Base-by-base conservation (phyloP, 345 rosid species). In the Brassica juncea region DNA sequence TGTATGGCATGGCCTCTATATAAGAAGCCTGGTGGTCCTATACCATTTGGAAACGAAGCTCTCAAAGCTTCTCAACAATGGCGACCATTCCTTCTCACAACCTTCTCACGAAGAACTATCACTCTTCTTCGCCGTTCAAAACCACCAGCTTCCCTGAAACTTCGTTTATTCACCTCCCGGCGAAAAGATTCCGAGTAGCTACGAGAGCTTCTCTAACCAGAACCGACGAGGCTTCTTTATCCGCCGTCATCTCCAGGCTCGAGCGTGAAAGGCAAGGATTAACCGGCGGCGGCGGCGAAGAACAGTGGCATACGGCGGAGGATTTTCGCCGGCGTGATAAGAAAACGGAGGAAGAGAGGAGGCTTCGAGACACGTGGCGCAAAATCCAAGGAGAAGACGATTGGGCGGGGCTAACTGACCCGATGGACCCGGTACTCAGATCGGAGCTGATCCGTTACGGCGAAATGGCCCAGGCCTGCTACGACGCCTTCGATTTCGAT, bases 381-480 rank as follows among this genome's bases (percentile, higher is more conserved):
- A 87, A 92, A 78, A 85, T 92, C 80, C 94, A 94, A 62, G 98
- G 98, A 23, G 68, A 87, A 74, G 90, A 89, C 15, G 96, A 89
- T 37, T 89, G 98, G 97, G 84, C 73, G 1, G 94, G 91, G 63
- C 30, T 92, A 80, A 83, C 91, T 15, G 96, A 94, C 34, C 97
- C 96, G 0, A 83, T 92, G 83, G 94, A 94, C 54, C 93, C 94
- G 12, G 81, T 90, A 31, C 66, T 94, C 1, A 86, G 97, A 37
- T 84, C 97, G 4, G 98, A 94, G 66, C 84, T 94, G 4, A 88
- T 94, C 67, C 91, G 94, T 2, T 94, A 92, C 75, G 98, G 98
- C 6, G 98, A 94, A 86, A 86, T 92, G 93, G 92, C 96, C 0
- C 93, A 90, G 15, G 90, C 97, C 4, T 88, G 93, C 73, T 92